Evolutionary conservation across 192 early-diverging fungal genomes (phyloP).

Genomic region (Podila minutissima): DNA sequence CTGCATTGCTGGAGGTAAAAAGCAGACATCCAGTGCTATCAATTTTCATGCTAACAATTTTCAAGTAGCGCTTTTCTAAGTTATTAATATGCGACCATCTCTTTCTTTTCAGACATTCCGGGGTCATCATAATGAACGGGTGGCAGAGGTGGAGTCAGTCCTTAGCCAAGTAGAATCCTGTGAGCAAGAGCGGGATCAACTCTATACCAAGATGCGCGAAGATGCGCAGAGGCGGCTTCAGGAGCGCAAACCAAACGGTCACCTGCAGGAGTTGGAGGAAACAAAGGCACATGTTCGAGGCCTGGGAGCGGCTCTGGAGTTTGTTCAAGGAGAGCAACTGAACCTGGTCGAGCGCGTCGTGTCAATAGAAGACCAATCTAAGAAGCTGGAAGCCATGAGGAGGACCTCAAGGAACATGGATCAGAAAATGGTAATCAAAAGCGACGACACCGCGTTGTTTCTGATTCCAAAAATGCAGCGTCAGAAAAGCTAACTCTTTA

Average conservation of each 20-base stretch:
- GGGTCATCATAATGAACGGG: constrained; percentile 28
- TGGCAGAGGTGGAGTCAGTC: constrained; percentile 19
- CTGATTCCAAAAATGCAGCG: no score
- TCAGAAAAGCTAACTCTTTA: no score
- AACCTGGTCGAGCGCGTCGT: constrained; percentile 38
- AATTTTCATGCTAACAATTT: not conserved
- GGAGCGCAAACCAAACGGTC: constrained; percentile 6
- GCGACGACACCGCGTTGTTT: not conserved
- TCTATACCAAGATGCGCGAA: constrained; percentile 21
- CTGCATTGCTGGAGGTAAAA: not conserved
- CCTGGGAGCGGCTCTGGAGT: constrained; percentile 22
- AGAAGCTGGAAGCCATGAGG: constrained; percentile 15
- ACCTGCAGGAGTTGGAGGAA: constrained; percentile 36
- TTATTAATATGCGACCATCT: not conserved
- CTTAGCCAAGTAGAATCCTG: constrained; percentile 14
- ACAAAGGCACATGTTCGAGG: constrained; percentile 27
- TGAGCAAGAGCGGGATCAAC: constrained; percentile 19
- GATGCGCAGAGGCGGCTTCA: constrained; percentile 18
- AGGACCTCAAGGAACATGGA: constrained; percentile 16
- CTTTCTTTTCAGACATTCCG: constrained; percentile 16
- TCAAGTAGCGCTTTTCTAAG: not conserved
- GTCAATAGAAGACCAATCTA: constrained; percentile 11
- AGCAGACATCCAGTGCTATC: not conserved
- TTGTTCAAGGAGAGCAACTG: constrained; percentile 44
- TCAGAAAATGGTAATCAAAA: constrained; percentile 22